Base-by-base conservation (phyloP, 2,329 filamentous ascomycete species). In the Exophiala alcalophila region DNA sequence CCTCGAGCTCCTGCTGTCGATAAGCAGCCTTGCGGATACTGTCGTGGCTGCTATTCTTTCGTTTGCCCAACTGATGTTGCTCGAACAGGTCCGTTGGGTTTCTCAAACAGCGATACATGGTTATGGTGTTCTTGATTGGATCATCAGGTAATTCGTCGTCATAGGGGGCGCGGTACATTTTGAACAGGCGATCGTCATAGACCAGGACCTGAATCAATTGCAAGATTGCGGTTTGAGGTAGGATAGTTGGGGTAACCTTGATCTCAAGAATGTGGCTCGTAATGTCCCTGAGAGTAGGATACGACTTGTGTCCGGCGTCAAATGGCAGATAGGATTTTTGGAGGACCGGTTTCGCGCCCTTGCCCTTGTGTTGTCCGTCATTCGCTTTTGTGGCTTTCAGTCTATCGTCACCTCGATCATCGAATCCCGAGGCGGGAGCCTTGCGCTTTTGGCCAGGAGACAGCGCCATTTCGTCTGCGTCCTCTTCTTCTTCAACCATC, bases 171-270 rank as follows among this genome's bases (percentile, higher is more conserved):
- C 55, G 53, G 21, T 37, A 14, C 24, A 55, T 24, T 24, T 49
- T 54, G 62, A 97, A 87, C 31, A 98, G 70, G 47, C 86, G 82
- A 37, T 87, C 86, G 58, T 98, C 92, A 67, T 84, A 94, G 37
- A 87, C 82, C 47, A 98, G 79, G 56, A 96, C 85, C 57, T 96
- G 85, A 28, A 97, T 74, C 12, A 97, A 74, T 61, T 91, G 84
- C 59, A 87, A 79, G 55, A 97, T 83, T 58, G 95, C 90, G 21
- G 79, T 77, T 55, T 88, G 82, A 6, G 54, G 52, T 4, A 58
- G 39, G 9, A 43, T 37, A 1, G 48, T 44, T 49, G 65, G 80
- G 35, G 82, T 84, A 49, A 87, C 84, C 44, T 83, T 83, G 19
- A 88, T 83, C 20, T 74, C 70, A 53, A 83, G 83, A 51, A 97